Evolutionary conservation across 306 rosid species (phyloP).

Genomic region (Cucurbita pepo): DNA sequence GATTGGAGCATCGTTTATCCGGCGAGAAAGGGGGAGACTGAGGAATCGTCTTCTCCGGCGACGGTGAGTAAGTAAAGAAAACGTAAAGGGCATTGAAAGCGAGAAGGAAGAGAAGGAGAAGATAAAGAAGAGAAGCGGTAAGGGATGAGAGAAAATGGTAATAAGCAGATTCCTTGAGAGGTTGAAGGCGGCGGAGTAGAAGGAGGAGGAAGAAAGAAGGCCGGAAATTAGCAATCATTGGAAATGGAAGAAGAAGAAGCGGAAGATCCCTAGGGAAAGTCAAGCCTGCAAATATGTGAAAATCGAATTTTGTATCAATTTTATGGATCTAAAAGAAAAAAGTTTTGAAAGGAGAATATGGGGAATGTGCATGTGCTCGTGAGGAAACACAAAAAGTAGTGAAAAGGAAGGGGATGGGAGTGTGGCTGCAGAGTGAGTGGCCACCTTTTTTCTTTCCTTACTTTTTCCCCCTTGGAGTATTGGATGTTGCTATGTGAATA

Average conservation of each 20-base stretch:
- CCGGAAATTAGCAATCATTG: constrained; percentile 10
- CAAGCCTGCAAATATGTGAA: neutral
- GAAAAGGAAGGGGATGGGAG: neutral
- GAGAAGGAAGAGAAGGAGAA: constrained; percentile 43
- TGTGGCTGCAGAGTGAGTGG: neutral
- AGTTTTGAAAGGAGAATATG: neutral
- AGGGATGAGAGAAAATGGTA: constrained; percentile 24
- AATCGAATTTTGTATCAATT: no score
- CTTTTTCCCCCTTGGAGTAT: neutral
- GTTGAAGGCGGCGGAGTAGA: neutral
- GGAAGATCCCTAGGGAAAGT: neutral
- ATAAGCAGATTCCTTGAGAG: constrained; percentile 21
- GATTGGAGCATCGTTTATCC: constrained; percentile 7
- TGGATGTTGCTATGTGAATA: neutral
- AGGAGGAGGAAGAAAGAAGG: neutral
- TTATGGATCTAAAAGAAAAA: no score
- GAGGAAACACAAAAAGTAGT: neutral
- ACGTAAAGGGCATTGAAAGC: constrained; percentile 44
- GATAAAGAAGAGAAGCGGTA: constrained; percentile 39
- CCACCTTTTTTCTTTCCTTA: neutral
- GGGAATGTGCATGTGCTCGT: neutral
- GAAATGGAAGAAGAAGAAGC: neutral
- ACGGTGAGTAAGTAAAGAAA: constrained; percentile 33
- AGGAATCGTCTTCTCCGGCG: constrained; percentile 9
- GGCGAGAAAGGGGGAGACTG: constrained; percentile 8